Evolutionary conservation across 75 land plant genomes (phyloP).

Genomic region (Pseudotsuga menziesii): DNA sequence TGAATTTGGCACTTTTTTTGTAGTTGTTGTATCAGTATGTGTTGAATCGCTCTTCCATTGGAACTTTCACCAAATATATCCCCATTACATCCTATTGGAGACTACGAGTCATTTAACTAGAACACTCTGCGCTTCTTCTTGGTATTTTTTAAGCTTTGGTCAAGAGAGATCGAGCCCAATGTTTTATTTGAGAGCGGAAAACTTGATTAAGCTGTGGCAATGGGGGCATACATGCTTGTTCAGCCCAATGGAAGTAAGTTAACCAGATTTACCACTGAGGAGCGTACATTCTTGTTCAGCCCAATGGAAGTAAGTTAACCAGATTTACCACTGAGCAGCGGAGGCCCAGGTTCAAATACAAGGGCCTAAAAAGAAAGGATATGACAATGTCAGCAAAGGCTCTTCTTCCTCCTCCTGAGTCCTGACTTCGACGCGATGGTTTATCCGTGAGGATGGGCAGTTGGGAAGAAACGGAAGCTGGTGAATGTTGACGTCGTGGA

Average conservation of each 20-base stretch:
- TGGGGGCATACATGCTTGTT: background rate
- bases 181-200: too few relatives aligned
- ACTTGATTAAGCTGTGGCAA: background rate
- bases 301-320: too few relatives aligned
- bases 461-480: slow-evolving; percentile 91
- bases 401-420: slow-evolving; percentile 85
- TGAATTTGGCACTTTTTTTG: too few relatives aligned
- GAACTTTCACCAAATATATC: too few relatives aligned
- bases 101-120: background rate
- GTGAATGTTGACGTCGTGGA: slow-evolving; percentile 96
- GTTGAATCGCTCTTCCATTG: too few relatives aligned
- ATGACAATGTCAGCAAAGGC: slow-evolving; percentile 40
- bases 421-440: slow-evolving; percentile 69
- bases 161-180: too few relatives aligned
- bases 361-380: slow-evolving; percentile 40
- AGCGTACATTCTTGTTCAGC: too few relatives aligned
- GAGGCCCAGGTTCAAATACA: slow-evolving; percentile 62
- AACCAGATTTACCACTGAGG: slow-evolving; percentile 23
- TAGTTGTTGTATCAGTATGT: too few relatives aligned
- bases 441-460: slow-evolving; percentile 83
- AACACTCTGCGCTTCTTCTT: background rate
- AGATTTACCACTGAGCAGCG: too few relatives aligned
- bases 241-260: background rate
- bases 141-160: background rate
- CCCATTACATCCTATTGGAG: too few relatives aligned